phyloP scores from a whole-genome alignment of 2,329 filamentous ascomycete genomes.

The Chrysoporthe puriensis region DNA sequence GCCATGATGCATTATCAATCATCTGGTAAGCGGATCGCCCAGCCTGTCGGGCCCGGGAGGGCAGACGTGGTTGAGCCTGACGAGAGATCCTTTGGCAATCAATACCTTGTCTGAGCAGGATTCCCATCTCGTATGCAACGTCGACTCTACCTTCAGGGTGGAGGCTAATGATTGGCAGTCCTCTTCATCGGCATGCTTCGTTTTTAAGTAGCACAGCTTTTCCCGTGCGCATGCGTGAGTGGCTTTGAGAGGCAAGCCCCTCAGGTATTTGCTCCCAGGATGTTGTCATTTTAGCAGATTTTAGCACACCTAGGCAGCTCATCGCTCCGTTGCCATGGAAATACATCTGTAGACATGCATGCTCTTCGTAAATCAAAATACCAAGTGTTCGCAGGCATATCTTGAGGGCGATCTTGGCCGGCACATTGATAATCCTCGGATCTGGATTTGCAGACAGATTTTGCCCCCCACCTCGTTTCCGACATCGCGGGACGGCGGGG shows the following conservation, averaged over 20 bases:
- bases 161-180: constrained; percentile 22
- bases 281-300: no score
- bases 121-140: background rate
- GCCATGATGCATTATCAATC: constrained; percentile 24
- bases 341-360: background rate
- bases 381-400: background rate
- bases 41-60: constrained; percentile 17
- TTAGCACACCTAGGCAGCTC: background rate
- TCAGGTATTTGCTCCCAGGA: no score
- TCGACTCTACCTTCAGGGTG: constrained; percentile 8
- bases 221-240: background rate
- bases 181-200: background rate
- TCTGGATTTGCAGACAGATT: background rate
- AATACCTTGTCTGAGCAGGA: constrained; percentile 19
- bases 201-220: background rate
- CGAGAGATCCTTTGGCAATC: constrained; percentile 24
- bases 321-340: background rate
- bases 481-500: constrained; percentile 17
- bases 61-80: constrained; percentile 28
- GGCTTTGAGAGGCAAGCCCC: no score
- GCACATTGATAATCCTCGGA: constrained; percentile 11
- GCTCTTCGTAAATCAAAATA: background rate
- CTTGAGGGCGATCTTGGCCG: background rate
- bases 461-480: constrained; percentile 6
- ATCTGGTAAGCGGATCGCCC: constrained; percentile 31